Percentiles rank a stretch among this genome's conserved stretches.
phyloP scores from a whole-genome alignment of 2,329 filamentous ascomycete genomes.

The Colletotrichum sublineola region DNA sequence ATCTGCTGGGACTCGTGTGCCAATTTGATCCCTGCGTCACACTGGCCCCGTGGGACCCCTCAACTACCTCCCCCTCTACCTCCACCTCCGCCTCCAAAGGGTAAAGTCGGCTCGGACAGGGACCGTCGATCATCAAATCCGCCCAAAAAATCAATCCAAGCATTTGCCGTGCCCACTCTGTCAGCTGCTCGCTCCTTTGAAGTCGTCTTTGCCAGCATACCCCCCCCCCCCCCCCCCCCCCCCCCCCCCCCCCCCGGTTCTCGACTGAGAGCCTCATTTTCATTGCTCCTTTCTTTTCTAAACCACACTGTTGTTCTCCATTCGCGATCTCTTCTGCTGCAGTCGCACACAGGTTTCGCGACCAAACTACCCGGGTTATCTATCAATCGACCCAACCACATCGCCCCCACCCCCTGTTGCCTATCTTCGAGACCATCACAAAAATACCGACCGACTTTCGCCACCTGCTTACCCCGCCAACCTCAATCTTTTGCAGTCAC shows the following conservation, averaged over 20 bases:
- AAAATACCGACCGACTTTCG: constrained; percentile 20
- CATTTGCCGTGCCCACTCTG: constrained; percentile 15
- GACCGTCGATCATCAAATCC: constrained; percentile 36
- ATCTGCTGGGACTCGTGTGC: constrained; percentile 16
- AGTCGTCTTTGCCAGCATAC: constrained; percentile 10
- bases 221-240: too few relatives aligned
- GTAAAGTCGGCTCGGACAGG: constrained; percentile 29
- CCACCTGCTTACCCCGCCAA: constrained; percentile 38
- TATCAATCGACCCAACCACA: constrained; percentile 7
- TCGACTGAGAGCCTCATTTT: not conserved
- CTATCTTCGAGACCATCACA: constrained; percentile 14
- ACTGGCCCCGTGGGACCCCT: constrained; percentile 39
- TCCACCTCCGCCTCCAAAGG: constrained; percentile 19
- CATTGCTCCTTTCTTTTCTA: not conserved
- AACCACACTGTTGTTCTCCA: not conserved
- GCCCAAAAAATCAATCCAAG: constrained; percentile 28
- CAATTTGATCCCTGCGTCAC: constrained; percentile 31
- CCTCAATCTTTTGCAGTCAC: constrained; percentile 19
- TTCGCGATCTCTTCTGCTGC: not conserved
- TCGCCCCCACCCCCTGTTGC: constrained; percentile 1
- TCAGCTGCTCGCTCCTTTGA: constrained; percentile 22
- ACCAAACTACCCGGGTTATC: not conserved
- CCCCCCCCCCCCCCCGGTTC: too few relatives aligned
- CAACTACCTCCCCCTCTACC: not conserved
- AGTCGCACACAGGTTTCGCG: not conserved